These are phyloP conservation scores for Pelargonium cotyledonis DNA, from an alignment of 441 rosid genomes.

Conservation along the genomic window DNA sequence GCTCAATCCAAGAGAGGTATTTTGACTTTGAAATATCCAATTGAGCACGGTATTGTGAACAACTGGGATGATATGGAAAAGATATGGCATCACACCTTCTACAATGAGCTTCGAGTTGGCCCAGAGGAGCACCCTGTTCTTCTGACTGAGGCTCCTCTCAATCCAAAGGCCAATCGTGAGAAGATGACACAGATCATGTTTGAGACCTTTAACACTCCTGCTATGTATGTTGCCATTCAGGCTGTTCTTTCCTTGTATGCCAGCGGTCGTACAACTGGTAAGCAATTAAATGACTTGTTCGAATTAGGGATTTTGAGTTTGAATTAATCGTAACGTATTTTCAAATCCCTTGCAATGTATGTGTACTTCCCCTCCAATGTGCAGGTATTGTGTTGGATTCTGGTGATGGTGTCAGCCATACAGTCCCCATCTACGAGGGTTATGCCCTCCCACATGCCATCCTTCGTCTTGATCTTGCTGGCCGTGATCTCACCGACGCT, in stretches of 20 bases:
- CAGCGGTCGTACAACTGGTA: conserved; percentile 95
- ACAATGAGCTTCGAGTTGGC: conserved; percentile 90
- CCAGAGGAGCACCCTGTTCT: conserved; percentile 94
- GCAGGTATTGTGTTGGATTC: conserved; percentile 79
- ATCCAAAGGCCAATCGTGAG: conserved; percentile 92
- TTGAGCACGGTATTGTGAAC: conserved; percentile 56
- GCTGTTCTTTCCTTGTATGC: conserved; percentile 91
- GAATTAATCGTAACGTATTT: background rate
- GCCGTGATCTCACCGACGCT: conserved; percentile 63
- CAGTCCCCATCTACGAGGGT: conserved; percentile 47
- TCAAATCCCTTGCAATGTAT: background rate
- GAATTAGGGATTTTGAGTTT: too few species aligned
- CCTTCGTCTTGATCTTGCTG: conserved; percentile 75
- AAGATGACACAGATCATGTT: conserved; percentile 86
- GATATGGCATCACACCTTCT: conserved; percentile 51
- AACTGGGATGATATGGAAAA: conserved; percentile 98
- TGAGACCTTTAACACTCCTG: conserved; percentile 83
- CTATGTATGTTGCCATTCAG: conserved; percentile 88
- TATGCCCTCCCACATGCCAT: conserved; percentile 64
- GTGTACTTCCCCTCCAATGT: background rate
- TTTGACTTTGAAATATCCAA: background rate
- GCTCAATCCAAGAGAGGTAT: background rate
- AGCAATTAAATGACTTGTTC: conserved; percentile 17
- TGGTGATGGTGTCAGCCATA: conserved; percentile 70
- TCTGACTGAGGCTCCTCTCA: conserved; percentile 88